Percentiles rank a stretch among this genome's conserved stretches.
Conservation (phyloP, 805 yeast species). For the Yamadazyma takamatsuzukensis region DNA sequence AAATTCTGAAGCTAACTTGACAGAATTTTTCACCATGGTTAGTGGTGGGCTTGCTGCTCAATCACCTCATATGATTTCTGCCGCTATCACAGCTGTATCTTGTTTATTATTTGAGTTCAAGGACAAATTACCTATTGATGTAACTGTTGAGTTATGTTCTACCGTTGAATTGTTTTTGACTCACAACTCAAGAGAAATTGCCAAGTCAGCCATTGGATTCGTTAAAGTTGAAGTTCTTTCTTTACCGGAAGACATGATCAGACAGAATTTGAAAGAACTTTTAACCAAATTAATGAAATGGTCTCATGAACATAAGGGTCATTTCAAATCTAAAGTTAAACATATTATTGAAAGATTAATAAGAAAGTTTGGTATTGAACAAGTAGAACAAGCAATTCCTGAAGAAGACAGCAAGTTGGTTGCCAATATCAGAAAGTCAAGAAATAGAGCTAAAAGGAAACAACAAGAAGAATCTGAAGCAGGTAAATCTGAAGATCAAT, state of each 20-base stretch:
- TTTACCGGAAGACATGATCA: constrained; percentile 73
- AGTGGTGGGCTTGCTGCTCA: constrained; percentile 95
- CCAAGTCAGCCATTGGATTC: constrained; percentile 90
- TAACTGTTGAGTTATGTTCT: constrained; percentile 70
- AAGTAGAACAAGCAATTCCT: constrained; percentile 80
- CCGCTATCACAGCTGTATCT: constrained; percentile 83
- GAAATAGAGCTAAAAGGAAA: constrained; percentile 80
- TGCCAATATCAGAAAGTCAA: constrained; percentile 79
- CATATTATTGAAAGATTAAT: constrained; percentile 89
- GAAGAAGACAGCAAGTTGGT: constrained; percentile 83
- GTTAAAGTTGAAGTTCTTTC: constrained; percentile 84
- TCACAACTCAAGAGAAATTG: constrained; percentile 88
- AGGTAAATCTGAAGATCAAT: constrained; percentile 16
- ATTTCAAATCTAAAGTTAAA: constrained; percentile 87
- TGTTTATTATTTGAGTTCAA: constrained; percentile 86
- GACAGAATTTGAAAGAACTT: constrained; percentile 60
- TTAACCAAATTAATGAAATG: constrained; percentile 76
- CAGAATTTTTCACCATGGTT: constrained; percentile 87
- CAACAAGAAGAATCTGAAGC: constrained; percentile 39
- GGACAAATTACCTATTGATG: constrained; percentile 53
- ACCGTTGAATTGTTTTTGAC: constrained; percentile 89
- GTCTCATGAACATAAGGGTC: constrained; percentile 96
- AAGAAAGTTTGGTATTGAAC: constrained; percentile 86
- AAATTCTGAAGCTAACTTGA: constrained; percentile 62
- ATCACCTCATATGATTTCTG: constrained; percentile 93